These are phyloP conservation scores for Didymella glomerata DNA, from an alignment of 2,329 filamentous ascomycete species.

Conservation along the genomic window DNA sequence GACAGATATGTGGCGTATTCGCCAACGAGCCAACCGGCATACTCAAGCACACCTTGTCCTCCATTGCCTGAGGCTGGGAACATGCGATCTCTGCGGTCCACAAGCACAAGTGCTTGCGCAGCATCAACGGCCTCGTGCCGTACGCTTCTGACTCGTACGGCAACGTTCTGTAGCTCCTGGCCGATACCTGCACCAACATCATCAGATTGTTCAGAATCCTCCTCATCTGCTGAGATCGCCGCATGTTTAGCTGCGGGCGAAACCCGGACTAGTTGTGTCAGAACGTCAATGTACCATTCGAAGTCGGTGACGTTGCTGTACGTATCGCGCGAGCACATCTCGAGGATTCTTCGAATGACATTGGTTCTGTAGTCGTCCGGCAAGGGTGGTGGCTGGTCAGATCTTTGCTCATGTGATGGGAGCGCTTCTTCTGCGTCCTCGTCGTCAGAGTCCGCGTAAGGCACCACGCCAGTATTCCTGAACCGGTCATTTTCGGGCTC, in stretches of 20 bases:
- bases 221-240: slow-evolving; percentile 37
- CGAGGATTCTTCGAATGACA: slow-evolving; percentile 82
- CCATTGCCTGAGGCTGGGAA: slow-evolving; percentile 62
- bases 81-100: slow-evolving; percentile 66
- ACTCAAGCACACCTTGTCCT: slow-evolving; percentile 72
- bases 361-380: slow-evolving; percentile 87
- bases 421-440: slow-evolving; percentile 64
- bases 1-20: slow-evolving; percentile 82
- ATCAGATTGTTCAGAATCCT: slow-evolving; percentile 39
- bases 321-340: slow-evolving; percentile 89
- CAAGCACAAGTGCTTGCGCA: slow-evolving; percentile 76
- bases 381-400: slow-evolving; percentile 65
- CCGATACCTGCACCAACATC: slow-evolving; percentile 77
- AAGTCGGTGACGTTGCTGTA: slow-evolving; percentile 89
- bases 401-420: slow-evolving; percentile 61
- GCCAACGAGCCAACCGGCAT: slow-evolving; percentile 84
- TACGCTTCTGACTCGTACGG: slow-evolving; percentile 88
- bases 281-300: slow-evolving; percentile 94
- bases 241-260: slow-evolving; percentile 62
- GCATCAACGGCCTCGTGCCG: slow-evolving; percentile 81
- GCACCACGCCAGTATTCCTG: slow-evolving; percentile 54
- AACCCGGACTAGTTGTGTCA: slow-evolving; percentile 81
- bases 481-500: slow-evolving; percentile 59
- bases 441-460: slow-evolving; percentile 64
- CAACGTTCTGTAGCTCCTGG: slow-evolving; percentile 85